phyloP scores from a whole-genome alignment of 1,139 yeast species.

The Saccharomyces hybrid region DNA sequence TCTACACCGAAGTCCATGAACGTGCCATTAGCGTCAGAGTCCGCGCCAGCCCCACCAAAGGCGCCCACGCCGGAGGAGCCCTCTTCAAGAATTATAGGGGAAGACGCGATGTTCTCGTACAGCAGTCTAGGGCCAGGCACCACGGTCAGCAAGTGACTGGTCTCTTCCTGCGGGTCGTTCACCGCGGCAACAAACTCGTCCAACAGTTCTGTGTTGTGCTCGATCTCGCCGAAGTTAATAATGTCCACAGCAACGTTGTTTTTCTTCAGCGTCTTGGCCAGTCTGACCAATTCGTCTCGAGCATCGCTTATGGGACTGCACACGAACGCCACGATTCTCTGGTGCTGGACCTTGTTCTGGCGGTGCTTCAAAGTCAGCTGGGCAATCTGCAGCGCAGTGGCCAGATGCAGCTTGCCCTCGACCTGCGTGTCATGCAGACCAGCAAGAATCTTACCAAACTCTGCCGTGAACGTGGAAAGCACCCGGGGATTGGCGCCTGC shows the following conservation, averaged over 20 bases:
- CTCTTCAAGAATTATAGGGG: slow-evolving; percentile 32
- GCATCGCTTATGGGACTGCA: slow-evolving; percentile 70
- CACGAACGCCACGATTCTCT: slow-evolving; percentile 81
- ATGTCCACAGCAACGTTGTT: slow-evolving; percentile 86
- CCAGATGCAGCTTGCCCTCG: slow-evolving; percentile 59
- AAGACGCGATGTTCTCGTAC: slow-evolving; percentile 35
- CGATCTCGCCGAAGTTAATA: slow-evolving; percentile 87
- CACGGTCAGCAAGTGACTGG: slow-evolving; percentile 76
- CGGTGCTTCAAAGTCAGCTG: slow-evolving; percentile 93
- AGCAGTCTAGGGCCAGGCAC: slow-evolving; percentile 82
- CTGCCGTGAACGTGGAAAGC: slow-evolving; percentile 77
- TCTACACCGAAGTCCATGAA: slow-evolving; percentile 62
- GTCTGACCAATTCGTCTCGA: slow-evolving; percentile 58
- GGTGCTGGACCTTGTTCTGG: slow-evolving; percentile 87
- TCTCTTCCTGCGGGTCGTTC: slow-evolving; percentile 47
- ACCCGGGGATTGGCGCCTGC: slow-evolving; percentile 86
- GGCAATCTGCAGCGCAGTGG: slow-evolving; percentile 89
- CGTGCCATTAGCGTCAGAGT: slow-evolving; percentile 33
- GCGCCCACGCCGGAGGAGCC: slow-evolving; percentile 12
- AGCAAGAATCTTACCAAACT: slow-evolving; percentile 78
- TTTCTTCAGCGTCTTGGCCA: slow-evolving; percentile 91
- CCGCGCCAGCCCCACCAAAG: slow-evolving; percentile 35
- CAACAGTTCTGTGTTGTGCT: slow-evolving; percentile 65
- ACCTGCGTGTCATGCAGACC: slow-evolving; percentile 81
- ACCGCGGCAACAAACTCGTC: slow-evolving; percentile 75